Evolutionary conservation across 352 stramenopile species (phyloP).

Genomic region (Globisporangium sylvaticum): DNA sequence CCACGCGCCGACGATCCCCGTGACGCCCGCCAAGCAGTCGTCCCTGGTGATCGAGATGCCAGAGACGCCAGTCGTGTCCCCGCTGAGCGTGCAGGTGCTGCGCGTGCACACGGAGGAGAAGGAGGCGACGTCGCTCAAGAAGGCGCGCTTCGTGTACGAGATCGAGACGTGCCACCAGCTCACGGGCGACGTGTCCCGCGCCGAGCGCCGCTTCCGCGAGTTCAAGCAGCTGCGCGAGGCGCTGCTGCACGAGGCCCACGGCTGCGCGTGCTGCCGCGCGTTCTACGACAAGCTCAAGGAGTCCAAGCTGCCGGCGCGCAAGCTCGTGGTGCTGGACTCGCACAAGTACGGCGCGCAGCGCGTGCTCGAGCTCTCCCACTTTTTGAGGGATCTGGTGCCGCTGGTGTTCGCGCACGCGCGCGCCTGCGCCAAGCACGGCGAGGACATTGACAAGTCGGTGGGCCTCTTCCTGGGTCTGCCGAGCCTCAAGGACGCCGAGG

Average conservation of each 20-base stretch:
- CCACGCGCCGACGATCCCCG: slow-evolving; percentile 15
- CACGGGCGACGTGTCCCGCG: slow-evolving; percentile 52
- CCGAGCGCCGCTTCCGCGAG: slow-evolving; percentile 55
- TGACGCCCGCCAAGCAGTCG: background rate
- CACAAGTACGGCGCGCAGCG: slow-evolving; percentile 57
- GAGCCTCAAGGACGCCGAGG: slow-evolving; percentile 43
- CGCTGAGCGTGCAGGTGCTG: slow-evolving; percentile 54
- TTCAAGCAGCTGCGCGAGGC: slow-evolving; percentile 66
- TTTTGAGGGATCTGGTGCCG: slow-evolving; percentile 50
- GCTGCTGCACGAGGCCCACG: slow-evolving; percentile 50
- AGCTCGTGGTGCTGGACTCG: slow-evolving; percentile 50
- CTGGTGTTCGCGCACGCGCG: slow-evolving; percentile 36
- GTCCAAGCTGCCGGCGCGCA: slow-evolving; percentile 41
- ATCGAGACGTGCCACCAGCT: slow-evolving; percentile 66
- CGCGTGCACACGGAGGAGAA: slow-evolving; percentile 58
- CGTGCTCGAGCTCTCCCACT: slow-evolving; percentile 60
- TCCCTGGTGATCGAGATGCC: background rate
- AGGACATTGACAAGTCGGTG: slow-evolving; percentile 65
- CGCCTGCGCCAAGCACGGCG: slow-evolving; percentile 40
- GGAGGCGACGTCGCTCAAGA: slow-evolving; percentile 40
- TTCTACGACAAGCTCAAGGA: slow-evolving; percentile 54
- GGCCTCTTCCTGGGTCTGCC: slow-evolving; percentile 49
- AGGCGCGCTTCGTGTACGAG: slow-evolving; percentile 69
- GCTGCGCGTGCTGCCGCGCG: slow-evolving; percentile 38
- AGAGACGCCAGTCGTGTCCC: slow-evolving; percentile 1